Conservation (phyloP, 2,329 filamentous ascomycete species). For the Fusarium burgessii region DNA sequence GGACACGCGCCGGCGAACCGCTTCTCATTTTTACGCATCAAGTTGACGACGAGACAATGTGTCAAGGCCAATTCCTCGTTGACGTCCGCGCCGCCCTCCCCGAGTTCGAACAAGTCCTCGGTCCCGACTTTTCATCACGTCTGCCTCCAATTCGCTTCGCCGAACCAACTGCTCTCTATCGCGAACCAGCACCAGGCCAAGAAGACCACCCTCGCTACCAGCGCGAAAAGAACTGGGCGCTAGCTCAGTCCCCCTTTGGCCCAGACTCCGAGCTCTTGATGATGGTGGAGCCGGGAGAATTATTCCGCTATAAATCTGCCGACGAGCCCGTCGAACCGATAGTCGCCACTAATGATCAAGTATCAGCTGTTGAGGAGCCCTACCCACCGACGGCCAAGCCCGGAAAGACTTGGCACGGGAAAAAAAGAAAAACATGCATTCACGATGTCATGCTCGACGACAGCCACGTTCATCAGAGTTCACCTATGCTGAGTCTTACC, state of each 20-base stretch:
- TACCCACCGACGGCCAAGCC: slow-evolving; percentile 12
- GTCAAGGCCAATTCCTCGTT: slow-evolving; percentile 37
- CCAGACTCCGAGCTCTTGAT: slow-evolving; percentile 25
- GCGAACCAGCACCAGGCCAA: slow-evolving; percentile 22
- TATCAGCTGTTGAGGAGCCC: slow-evolving; percentile 31
- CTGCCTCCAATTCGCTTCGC: slow-evolving; percentile 31
- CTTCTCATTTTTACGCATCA: slow-evolving; percentile 40
- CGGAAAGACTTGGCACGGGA: slow-evolving; percentile 31
- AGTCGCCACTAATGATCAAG: neutral
- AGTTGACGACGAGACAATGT: slow-evolving; percentile 34
- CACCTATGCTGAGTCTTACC: slow-evolving; percentile 38
- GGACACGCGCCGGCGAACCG: slow-evolving; percentile 36
- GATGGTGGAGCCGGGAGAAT: slow-evolving; percentile 36
- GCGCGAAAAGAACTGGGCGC: slow-evolving; percentile 42
- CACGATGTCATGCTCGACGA: slow-evolving; percentile 37
- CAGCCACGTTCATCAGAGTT: slow-evolving; percentile 37
- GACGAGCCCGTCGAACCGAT: slow-evolving; percentile 25
- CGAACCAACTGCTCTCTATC: slow-evolving; percentile 18
- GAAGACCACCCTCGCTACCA: slow-evolving; percentile 32
- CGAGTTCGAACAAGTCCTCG: slow-evolving; percentile 27
- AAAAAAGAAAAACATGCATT: slow-evolving; percentile 22
- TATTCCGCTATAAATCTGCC: slow-evolving; percentile 26
- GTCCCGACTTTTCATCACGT: slow-evolving; percentile 1
- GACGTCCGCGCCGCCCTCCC: slow-evolving; percentile 38
- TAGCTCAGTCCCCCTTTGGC: slow-evolving; percentile 29